Percentiles rank a stretch among this genome's conserved stretches.
phyloP scores from a whole-genome alignment of 2,329 filamentous ascomycete genomes.

The Zymoseptoria crescenta region DNA sequence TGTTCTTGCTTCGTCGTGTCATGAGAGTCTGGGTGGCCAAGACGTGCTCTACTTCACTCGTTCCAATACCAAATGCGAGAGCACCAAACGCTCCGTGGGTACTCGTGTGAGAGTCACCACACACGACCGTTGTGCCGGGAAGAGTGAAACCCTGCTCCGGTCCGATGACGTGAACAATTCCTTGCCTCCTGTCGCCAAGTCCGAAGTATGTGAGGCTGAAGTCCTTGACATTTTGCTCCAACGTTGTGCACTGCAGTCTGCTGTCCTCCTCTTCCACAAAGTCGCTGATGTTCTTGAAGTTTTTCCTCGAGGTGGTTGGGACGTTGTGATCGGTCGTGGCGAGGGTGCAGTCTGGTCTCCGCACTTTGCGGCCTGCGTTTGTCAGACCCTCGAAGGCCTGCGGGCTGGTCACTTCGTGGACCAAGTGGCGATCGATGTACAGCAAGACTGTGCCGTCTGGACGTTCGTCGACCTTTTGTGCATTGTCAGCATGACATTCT shows the following conservation, averaged over 20 bases:
- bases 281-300: slow-evolving; percentile 83
- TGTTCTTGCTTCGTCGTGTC: slow-evolving; percentile 94
- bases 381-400: slow-evolving; percentile 96
- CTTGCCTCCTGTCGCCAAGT: slow-evolving; percentile 90
- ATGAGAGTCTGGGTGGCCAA: slow-evolving; percentile 93
- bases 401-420: slow-evolving; percentile 97
- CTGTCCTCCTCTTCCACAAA: slow-evolving; percentile 96
- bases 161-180: slow-evolving; percentile 96
- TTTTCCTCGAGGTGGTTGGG: slow-evolving; percentile 82
- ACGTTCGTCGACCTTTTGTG: slow-evolving; percentile 64
- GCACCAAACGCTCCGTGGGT: slow-evolving; percentile 95
- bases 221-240: slow-evolving; percentile 95
- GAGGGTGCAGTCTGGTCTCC: slow-evolving; percentile 91
- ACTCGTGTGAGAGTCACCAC: slow-evolving; percentile 95
- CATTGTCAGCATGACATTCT: slow-evolving; percentile 4
- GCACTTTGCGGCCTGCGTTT: slow-evolving; percentile 79
- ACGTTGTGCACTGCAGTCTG: slow-evolving; percentile 83
- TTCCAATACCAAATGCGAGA: slow-evolving; percentile 93
- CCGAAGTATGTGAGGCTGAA: slow-evolving; percentile 97
- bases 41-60: slow-evolving; percentile 97
- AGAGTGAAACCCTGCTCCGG: slow-evolving; percentile 98
- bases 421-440: slow-evolving; percentile 93
- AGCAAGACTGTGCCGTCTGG: slow-evolving; percentile 85
- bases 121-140: slow-evolving; percentile 92
- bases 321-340: slow-evolving; percentile 97